These are phyloP conservation scores for Penicillium sp. DNA, from an alignment of 2,329 filamentous ascomycete genomes.

Conservation along the genomic window DNA sequence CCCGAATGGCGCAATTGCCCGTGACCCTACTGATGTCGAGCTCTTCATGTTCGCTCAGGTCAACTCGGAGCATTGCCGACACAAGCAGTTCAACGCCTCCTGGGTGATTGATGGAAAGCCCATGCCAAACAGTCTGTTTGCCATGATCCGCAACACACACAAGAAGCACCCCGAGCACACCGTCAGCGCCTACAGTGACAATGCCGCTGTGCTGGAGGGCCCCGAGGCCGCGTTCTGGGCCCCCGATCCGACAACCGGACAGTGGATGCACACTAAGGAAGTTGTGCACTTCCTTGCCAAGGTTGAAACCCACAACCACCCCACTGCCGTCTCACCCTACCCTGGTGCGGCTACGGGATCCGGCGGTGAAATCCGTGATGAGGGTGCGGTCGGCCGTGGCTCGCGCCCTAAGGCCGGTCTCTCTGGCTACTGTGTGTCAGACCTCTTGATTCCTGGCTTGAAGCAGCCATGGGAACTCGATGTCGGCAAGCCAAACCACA, in stretches of 20 bases:
- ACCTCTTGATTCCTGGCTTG: constrained; percentile 82
- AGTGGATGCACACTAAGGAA: constrained; percentile 86
- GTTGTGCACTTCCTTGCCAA: constrained; percentile 84
- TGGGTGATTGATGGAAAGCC: constrained; percentile 89
- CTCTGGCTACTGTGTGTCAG: constrained; percentile 90
- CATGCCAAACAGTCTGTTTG: constrained; percentile 80
- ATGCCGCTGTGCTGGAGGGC: constrained; percentile 86
- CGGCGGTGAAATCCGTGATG: constrained; percentile 92
- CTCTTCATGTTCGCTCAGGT: constrained; percentile 99
- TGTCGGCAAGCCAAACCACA: constrained; percentile 84
- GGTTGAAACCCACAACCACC: constrained; percentile 97
- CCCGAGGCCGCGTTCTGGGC: constrained; percentile 76
- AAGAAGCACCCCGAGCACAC: constrained; percentile 72
- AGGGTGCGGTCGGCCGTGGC: constrained; percentile 88
- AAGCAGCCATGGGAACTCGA: constrained; percentile 87
- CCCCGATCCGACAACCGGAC: constrained; percentile 79
- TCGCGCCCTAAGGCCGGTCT: constrained; percentile 92
- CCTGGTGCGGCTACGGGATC: constrained; percentile 92
- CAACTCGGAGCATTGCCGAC: constrained; percentile 89
- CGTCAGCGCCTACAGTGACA: constrained; percentile 96
- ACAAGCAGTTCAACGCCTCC: constrained; percentile 93
- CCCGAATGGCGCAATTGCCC: constrained; percentile 57
- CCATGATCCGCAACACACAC: constrained; percentile 96
- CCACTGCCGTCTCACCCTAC: constrained; percentile 91
- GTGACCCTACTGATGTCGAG: constrained; percentile 82